Percentiles rank a stretch among this genome's conserved stretches.
Evolutionary conservation across 2,329 filamentous ascomycete genomes (phyloP).

Genomic region (Myriosclerotinia scirpicola): DNA sequence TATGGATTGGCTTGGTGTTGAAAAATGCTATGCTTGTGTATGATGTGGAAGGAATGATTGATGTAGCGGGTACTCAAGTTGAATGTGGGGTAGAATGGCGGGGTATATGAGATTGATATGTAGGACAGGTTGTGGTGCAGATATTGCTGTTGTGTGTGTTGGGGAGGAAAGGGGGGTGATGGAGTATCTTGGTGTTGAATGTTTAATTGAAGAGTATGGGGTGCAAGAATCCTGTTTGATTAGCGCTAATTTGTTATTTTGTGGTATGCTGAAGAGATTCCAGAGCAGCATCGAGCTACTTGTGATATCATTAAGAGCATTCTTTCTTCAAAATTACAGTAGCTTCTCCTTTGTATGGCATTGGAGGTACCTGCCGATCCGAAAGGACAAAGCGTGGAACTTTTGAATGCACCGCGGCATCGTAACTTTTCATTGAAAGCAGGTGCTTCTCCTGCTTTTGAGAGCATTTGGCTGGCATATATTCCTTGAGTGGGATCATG

Average conservation of each 20-base stretch:
- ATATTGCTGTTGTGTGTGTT: conserved; percentile 27
- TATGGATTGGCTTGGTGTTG: conserved; percentile 40
- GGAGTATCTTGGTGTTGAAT: background rate
- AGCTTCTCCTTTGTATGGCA: conserved; percentile 45
- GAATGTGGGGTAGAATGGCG: conserved; percentile 43
- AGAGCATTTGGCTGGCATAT: conserved; percentile 24
- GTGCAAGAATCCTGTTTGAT: background rate
- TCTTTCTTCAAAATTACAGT: conserved; percentile 35
- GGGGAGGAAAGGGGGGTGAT: conserved; percentile 37
- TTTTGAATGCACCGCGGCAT: conserved; percentile 37
- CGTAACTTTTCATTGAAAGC: conserved; percentile 28
- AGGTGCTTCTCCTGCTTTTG: conserved; percentile 24
- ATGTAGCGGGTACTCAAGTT: conserved; percentile 44
- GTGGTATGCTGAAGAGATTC: conserved; percentile 22
- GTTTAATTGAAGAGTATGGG: background rate
- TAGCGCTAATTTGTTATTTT: background rate
- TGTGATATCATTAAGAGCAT: conserved; percentile 27
- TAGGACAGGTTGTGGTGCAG: conserved; percentile 42
- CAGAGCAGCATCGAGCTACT: conserved; percentile 27
- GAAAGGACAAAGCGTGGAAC: conserved; percentile 41
- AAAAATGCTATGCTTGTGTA: conserved; percentile 42
- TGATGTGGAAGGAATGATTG: conserved; percentile 45
- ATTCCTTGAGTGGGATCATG: conserved; percentile 38
- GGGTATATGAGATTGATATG: conserved; percentile 42
- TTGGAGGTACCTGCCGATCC: conserved; percentile 43